phyloP scores from a whole-genome alignment of 176 grass and related monocot genomes.

The Aegilops speltoides region DNA sequence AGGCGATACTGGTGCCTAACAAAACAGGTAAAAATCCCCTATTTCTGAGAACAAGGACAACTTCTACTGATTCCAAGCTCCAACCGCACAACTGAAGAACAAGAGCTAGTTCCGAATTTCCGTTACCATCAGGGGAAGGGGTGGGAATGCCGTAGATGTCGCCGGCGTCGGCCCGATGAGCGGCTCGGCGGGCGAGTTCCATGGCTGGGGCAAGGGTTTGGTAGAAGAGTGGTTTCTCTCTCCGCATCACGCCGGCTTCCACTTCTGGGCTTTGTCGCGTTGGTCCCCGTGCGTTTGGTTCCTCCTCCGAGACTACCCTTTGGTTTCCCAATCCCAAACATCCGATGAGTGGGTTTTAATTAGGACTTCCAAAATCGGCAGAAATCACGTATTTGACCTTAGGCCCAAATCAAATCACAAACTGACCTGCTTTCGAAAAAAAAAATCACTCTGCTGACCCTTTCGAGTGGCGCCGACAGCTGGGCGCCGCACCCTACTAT shows the following conservation, averaged over 20 bases:
- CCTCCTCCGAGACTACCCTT: too few relatives aligned
- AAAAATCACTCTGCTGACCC: too few relatives aligned
- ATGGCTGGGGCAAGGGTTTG: constrained; percentile 5
- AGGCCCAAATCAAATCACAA: too few relatives aligned
- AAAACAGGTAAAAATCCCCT: not conserved
- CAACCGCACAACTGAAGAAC: not conserved
- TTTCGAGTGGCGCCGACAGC: too few relatives aligned
- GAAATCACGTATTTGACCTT: too few relatives aligned
- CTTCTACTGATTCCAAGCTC: not conserved
- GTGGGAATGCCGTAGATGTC: not conserved
- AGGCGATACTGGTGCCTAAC: not conserved
- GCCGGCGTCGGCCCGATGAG: not conserved
- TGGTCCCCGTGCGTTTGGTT: too few relatives aligned
- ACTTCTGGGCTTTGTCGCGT: too few relatives aligned
- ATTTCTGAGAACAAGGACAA: not conserved
- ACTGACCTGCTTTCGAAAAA: too few relatives aligned
- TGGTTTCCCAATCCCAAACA: too few relatives aligned
- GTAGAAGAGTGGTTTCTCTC: not conserved
- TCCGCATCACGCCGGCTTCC: not conserved
- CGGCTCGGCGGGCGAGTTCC: not conserved
- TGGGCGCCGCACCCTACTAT: too few relatives aligned
- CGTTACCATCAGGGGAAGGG: not conserved
- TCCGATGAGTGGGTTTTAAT: too few relatives aligned
- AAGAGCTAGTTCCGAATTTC: not conserved
- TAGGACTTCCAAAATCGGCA: too few relatives aligned